Evolutionary conservation across 208 protist genomes (phyloP).

Genomic region (Tetramitus jugosus): DNA sequence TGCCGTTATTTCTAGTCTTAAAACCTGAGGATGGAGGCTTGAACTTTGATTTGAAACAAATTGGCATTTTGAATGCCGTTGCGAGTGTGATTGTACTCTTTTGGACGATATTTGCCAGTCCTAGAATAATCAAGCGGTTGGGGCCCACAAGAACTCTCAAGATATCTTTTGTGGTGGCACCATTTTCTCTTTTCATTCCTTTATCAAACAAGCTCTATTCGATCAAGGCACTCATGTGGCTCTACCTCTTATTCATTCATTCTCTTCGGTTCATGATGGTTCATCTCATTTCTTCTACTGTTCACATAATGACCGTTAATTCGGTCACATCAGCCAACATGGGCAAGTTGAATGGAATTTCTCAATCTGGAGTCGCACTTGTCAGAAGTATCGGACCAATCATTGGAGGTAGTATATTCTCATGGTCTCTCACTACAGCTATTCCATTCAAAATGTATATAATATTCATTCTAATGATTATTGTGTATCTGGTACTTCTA

Average conservation of each 20-base stretch:
- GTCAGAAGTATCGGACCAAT: background rate
- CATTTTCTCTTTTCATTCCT: background rate
- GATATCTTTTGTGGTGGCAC: background rate
- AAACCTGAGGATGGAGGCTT: background rate
- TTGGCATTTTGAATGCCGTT: background rate
- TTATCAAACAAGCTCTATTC: background rate
- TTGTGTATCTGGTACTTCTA: too few species aligned
- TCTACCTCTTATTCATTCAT: background rate
- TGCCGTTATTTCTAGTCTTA: background rate
- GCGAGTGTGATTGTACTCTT: background rate
- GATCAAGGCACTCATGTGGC: background rate
- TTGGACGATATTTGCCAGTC: background rate
- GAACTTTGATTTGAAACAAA: background rate
- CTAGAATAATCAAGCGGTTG: background rate
- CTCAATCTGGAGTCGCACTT: background rate
- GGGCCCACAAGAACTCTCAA: background rate
- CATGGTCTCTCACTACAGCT: background rate
- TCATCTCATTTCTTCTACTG: background rate
- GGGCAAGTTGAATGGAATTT: conserved; percentile 8
- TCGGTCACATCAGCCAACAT: background rate
- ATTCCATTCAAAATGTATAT: conserved; percentile 2
- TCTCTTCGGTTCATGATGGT: background rate
- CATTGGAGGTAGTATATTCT: background rate
- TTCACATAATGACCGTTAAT: background rate
- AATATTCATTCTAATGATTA: background rate